phyloP scores from a whole-genome alignment of 768 basidiomycete species.

The Psilocybe subaeruginosa region DNA sequence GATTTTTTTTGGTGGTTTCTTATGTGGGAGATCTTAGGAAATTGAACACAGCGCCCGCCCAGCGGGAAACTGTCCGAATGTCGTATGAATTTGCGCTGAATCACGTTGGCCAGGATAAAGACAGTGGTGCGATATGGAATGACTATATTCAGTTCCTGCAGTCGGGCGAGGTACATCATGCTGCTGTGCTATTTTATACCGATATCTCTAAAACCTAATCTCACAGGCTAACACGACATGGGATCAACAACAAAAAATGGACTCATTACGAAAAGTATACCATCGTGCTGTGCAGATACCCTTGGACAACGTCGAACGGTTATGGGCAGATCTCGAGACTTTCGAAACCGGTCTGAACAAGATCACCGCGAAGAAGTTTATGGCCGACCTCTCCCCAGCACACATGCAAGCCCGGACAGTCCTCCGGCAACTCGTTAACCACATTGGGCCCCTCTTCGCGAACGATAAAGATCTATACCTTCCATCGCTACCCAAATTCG shows the following conservation, averaged over 20 bases:
- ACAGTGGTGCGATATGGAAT: constrained; percentile 90
- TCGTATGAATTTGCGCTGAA: constrained; percentile 94
- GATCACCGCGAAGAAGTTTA: constrained; percentile 95
- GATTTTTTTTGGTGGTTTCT: constrained; percentile 7
- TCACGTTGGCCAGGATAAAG: constrained; percentile 89
- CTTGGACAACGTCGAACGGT: constrained; percentile 85
- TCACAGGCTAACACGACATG: constrained; percentile 75
- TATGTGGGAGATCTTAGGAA: constrained; percentile 46
- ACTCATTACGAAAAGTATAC: constrained; percentile 87
- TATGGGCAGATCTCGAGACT: constrained; percentile 93
- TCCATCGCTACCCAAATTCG: constrained; percentile 75
- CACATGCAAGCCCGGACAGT: constrained; percentile 96
- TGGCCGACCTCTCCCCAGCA: constrained; percentile 87
- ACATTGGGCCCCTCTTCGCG: constrained; percentile 66
- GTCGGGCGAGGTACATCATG: constrained; percentile 65
- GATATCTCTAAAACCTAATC: background rate
- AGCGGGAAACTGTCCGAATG: constrained; percentile 79
- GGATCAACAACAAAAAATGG: constrained; percentile 97
- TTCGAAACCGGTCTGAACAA: constrained; percentile 91
- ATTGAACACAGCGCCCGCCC: constrained; percentile 63
- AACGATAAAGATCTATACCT: constrained; percentile 51
- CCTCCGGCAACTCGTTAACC: constrained; percentile 76
- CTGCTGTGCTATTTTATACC: background rate
- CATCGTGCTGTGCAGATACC: constrained; percentile 95
- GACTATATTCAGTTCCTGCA: constrained; percentile 93